Conservation (phyloP, 805 yeast species). For the Tetrapisispora phaffii region DNA sequence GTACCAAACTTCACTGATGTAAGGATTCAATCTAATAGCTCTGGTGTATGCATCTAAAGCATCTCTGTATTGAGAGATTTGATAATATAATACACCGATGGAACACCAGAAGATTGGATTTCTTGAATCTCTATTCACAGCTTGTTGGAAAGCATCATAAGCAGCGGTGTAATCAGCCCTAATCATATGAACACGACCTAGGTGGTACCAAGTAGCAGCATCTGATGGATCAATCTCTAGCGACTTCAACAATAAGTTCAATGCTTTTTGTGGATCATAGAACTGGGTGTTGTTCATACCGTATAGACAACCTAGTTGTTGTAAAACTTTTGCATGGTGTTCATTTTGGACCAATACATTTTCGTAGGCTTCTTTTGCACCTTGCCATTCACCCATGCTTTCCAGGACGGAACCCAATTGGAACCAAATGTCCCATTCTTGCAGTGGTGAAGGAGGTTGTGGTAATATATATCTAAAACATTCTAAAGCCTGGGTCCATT, state of each 20-base stretch:
- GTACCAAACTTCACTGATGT: constrained; percentile 96
- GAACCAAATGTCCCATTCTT: constrained; percentile 97
- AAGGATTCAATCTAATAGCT: constrained; percentile 91
- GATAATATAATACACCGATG: constrained; percentile 91
- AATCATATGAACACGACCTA: constrained; percentile 96
- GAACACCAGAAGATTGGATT: constrained; percentile 98
- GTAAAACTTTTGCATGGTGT: constrained; percentile 89
- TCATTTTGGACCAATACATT: constrained; percentile 83
- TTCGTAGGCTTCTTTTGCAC: constrained; percentile 93
- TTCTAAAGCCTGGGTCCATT: constrained; percentile 77
- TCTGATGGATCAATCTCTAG: constrained; percentile 82
- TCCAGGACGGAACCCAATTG: constrained; percentile 95
- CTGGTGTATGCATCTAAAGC: constrained; percentile 96
- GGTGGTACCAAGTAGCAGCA: constrained; percentile 94
- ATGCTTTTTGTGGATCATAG: constrained; percentile 75
- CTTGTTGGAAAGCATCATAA: constrained; percentile 96
- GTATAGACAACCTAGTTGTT: constrained; percentile 90
- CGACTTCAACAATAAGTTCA: constrained; percentile 73
- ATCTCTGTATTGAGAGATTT: constrained; percentile 90
- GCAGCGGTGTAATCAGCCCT: constrained; percentile 92
- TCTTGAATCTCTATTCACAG: constrained; percentile 91
- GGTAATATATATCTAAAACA: constrained; percentile 87
- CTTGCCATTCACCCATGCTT: constrained; percentile 81
- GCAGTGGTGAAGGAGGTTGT: constrained; percentile 90
- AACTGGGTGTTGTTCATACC: constrained; percentile 51